phyloP scores from a whole-genome alignment of 2,329 filamentous ascomycete genomes.

The Didymella keratinophila region DNA sequence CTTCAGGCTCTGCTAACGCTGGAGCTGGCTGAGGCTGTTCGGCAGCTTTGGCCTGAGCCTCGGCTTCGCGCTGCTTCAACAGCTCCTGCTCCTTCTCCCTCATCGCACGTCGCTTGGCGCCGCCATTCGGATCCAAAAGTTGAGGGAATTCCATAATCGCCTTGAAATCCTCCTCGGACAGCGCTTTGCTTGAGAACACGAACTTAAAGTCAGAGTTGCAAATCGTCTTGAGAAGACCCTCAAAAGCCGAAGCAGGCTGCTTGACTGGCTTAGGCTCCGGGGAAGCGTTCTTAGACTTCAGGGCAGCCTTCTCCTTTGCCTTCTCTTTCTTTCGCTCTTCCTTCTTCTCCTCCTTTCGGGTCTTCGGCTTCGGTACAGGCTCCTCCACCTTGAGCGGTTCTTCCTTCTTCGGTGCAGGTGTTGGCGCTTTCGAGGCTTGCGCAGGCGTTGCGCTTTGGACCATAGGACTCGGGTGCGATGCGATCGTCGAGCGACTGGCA shows the following conservation, averaged over 20 bases:
- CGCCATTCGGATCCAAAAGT: slow-evolving; percentile 82
- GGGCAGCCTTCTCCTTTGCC: slow-evolving; percentile 39
- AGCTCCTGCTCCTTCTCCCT: slow-evolving; percentile 70
- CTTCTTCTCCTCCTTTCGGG: slow-evolving; percentile 35
- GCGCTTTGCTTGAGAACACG: slow-evolving; percentile 56
- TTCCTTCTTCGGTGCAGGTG: slow-evolving; percentile 32
- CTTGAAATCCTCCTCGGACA: slow-evolving; percentile 58
- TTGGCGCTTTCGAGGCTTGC: slow-evolving; percentile 36
- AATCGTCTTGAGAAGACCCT: slow-evolving; percentile 52
- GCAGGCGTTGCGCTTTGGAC: slow-evolving; percentile 57
- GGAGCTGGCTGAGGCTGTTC: slow-evolving; percentile 23
- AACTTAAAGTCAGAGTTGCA: slow-evolving; percentile 60
- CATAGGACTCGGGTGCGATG: slow-evolving; percentile 82
- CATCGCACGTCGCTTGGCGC: slow-evolving; percentile 79
- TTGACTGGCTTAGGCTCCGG: slow-evolving; percentile 35
- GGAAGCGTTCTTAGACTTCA: slow-evolving; percentile 39
- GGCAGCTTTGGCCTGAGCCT: slow-evolving; percentile 62
- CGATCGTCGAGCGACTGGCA: slow-evolving; percentile 82
- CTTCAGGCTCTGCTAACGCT: slow-evolving; percentile 64
- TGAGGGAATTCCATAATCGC: slow-evolving; percentile 71
- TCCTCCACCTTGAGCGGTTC: slow-evolving; percentile 38
- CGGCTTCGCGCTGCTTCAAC: slow-evolving; percentile 56
- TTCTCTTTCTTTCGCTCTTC: slow-evolving; percentile 32
- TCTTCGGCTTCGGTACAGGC: slow-evolving; percentile 37
- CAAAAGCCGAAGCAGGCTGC: slow-evolving; percentile 38